Evolutionary conservation across 768 basidiomycete genomes (phyloP).

Genomic region (Termitomyces sp.): DNA sequence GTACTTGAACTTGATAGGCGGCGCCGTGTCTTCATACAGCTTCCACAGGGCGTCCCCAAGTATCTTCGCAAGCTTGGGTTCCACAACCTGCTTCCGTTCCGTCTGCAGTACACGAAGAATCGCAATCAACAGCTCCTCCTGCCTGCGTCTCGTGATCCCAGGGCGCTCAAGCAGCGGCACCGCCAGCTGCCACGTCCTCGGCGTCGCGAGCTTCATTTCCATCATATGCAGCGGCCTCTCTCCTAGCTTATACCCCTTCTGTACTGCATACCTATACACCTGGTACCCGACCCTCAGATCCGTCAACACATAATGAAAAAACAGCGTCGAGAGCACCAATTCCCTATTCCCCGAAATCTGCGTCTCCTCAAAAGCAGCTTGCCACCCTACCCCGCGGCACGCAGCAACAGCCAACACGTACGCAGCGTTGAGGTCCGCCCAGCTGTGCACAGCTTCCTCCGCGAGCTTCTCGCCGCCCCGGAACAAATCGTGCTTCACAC

Average conservation of each 20-base stretch:
- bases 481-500: constrained; percentile 22
- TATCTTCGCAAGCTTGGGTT: constrained; percentile 21
- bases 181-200: constrained; percentile 22
- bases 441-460: background rate
- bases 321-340: constrained; percentile 19
- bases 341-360: constrained; percentile 19
- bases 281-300: constrained; percentile 25
- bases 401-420: constrained; percentile 25
- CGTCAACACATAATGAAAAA: constrained; percentile 16
- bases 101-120: constrained; percentile 32
- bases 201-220: constrained; percentile 24
- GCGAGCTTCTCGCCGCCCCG: constrained; percentile 10
- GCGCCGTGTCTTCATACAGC: constrained; percentile 28
- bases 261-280: constrained; percentile 26
- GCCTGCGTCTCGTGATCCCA: constrained; percentile 22
- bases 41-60: constrained; percentile 28
- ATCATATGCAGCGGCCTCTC: constrained; percentile 20
- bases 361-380: constrained; percentile 21
- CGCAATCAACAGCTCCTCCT: constrained; percentile 30
- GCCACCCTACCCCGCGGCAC: constrained; percentile 21
- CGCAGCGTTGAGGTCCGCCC: constrained; percentile 25
- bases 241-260: constrained; percentile 17
- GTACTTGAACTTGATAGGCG: constrained; percentile 28
- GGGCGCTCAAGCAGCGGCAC: constrained; percentile 27
- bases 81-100: constrained; percentile 23